A percentile compares a stretch with the other conserved stretches of the same genome.
phyloP scores from a whole-genome alignment of 1,139 yeast species.

The Pichia sp. region DNA sequence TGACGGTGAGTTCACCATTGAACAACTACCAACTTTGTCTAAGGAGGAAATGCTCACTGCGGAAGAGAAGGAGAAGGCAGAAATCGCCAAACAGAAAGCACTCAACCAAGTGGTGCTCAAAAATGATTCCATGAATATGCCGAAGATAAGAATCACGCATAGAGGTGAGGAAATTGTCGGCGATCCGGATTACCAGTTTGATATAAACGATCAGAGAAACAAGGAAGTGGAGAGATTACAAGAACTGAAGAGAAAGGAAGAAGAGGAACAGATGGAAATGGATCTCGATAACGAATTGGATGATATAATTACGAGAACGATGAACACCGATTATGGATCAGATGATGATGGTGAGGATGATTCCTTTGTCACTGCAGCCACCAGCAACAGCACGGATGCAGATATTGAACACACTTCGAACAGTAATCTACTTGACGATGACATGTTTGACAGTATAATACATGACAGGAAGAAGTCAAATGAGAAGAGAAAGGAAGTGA shows the following conservation, averaged over 20 bases:
- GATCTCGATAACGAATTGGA: conserved; percentile 9
- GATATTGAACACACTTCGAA: not conserved
- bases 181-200: conserved; percentile 32
- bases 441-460: conserved; percentile 20
- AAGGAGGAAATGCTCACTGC: conserved; percentile 66
- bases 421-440: conserved; percentile 13
- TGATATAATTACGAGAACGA: conserved; percentile 16
- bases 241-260: conserved; percentile 16
- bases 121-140: conserved; percentile 37
- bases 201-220: conserved; percentile 35
- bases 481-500: not conserved
- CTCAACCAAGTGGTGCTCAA: conserved; percentile 58
- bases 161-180: conserved; percentile 84
- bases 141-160: conserved; percentile 65
- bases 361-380: not conserved
- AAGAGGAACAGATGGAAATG: conserved; percentile 10
- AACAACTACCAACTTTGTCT: conserved; percentile 48
- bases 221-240: conserved; percentile 32
- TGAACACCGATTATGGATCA: no score
- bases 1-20: conserved; percentile 39
- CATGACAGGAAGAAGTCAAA: conserved; percentile 2
- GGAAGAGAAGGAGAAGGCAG: conserved; percentile 63
- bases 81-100: conserved; percentile 62
- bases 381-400: not conserved
- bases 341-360: conserved; percentile 13